phyloP scores from a whole-genome alignment of 805 yeast genomes.

The Barnettozyma sp. region DNA sequence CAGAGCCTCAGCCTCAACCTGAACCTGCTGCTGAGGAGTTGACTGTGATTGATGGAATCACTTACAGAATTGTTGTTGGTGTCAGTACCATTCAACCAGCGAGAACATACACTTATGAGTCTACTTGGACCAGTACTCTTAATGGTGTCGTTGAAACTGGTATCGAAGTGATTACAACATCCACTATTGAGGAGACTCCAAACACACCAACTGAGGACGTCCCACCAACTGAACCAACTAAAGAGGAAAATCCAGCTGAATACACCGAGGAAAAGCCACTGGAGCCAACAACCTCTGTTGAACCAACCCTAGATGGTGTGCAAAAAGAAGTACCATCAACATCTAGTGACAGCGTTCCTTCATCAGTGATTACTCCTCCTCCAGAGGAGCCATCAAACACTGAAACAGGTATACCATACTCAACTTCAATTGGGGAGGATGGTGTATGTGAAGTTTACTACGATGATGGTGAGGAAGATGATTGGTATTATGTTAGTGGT shows the following conservation, averaged over 20 bases:
- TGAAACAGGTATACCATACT: conserved; percentile 14
- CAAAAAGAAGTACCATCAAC: conserved; percentile 4
- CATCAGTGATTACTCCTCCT: conserved; percentile 14
- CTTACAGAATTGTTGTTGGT: conserved; percentile 21
- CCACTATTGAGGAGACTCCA: conserved; percentile 5
- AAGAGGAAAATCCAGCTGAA: too few relatives aligned
- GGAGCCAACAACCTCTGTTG: conserved; percentile 4
- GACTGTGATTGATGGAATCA: conserved; percentile 22
- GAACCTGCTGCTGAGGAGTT: conserved; percentile 7
- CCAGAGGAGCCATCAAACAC: conserved; percentile 10
- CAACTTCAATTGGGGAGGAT: conserved; percentile 17
- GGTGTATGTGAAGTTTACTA: conserved; percentile 26
- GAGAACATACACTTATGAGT: conserved; percentile 16
- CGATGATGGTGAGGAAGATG: conserved; percentile 21
- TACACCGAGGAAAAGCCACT: background rate
- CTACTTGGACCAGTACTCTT: conserved; percentile 19
- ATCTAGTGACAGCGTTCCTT: conserved; percentile 7
- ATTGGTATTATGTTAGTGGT: conserved; percentile 23
- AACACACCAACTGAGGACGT: too few relatives aligned
- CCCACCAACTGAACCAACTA: conserved; percentile 4
- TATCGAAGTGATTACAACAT: conserved; percentile 11
- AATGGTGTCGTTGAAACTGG: conserved; percentile 18
- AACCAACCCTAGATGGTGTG: background rate
- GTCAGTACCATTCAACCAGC: conserved; percentile 24
- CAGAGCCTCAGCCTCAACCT: conserved; percentile 2